A percentile compares a stretch with the other conserved stretches of the same genome.
Evolutionary conservation across 1,284 basidiomycete genomes (phyloP).

Genomic region (Sanguinoderma infundibulare): DNA sequence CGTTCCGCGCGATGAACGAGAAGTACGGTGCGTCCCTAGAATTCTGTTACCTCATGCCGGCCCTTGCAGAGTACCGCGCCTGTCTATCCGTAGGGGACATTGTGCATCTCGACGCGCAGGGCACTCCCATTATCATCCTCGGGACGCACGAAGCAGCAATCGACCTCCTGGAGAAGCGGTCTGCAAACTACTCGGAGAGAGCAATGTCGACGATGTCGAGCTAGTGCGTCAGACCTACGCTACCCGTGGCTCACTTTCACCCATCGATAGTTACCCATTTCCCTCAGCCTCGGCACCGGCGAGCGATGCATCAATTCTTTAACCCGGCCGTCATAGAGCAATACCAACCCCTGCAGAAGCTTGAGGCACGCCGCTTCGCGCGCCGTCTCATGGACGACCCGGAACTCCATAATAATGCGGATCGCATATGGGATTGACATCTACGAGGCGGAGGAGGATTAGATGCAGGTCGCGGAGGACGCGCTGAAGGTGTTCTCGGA

Average conservation of each 20-base stretch:
- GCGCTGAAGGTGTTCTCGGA: neutral
- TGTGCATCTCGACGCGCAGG: conserved; percentile 21
- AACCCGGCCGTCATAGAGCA: neutral
- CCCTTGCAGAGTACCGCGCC: too few species aligned
- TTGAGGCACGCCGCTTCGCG: conserved; percentile 8
- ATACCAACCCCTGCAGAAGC: neutral
- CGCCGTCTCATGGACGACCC: neutral
- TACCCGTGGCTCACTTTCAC: too few species aligned
- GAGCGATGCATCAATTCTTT: conserved; percentile 17
- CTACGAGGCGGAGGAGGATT: conserved; percentile 4
- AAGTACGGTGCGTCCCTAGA: too few species aligned
- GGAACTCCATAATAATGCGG: neutral
- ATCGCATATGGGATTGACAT: conserved; percentile 3
- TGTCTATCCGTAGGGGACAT: too few species aligned
- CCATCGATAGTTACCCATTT: too few species aligned
- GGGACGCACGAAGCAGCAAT: neutral
- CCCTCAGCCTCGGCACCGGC: conserved; percentile 10
- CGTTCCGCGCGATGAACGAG: too few species aligned
- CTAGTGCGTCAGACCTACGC: too few species aligned
- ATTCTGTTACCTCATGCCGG: too few species aligned
- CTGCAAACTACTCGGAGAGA: too few species aligned
- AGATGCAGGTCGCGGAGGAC: conserved; percentile 3
- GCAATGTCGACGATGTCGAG: too few species aligned
- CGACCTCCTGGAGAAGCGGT: too few species aligned
- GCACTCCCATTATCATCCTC: conserved; percentile 7